Percentiles rank a stretch among this genome's conserved stretches.
Conservation (phyloP, 2,329 filamentous ascomycete genomes). For the Chalara sp. region DNA sequence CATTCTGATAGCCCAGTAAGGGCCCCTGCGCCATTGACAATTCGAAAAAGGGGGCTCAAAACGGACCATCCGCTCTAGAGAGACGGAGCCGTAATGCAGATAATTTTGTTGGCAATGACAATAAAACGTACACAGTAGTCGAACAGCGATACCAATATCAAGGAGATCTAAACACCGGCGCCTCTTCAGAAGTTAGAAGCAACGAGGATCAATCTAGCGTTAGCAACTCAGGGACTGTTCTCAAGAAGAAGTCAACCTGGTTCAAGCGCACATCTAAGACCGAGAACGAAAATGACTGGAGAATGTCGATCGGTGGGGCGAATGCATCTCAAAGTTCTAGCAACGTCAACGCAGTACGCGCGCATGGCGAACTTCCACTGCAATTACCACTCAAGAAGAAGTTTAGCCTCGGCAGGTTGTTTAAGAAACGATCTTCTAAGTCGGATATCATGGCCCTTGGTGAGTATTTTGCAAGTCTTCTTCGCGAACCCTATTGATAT, state of each 20-base stretch:
- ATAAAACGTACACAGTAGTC: constrained; percentile 4
- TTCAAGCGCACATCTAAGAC: constrained; percentile 25
- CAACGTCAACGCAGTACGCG: constrained; percentile 4
- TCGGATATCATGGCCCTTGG: constrained; percentile 22
- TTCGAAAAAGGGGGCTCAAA: constrained; percentile 24
- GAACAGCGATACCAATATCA: constrained; percentile 20
- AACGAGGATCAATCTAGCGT: constrained; percentile 17
- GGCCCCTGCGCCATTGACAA: constrained; percentile 24
- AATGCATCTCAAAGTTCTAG: constrained; percentile 11
- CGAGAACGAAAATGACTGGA: constrained; percentile 14
- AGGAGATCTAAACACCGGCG: constrained; percentile 3
- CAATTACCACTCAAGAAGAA: constrained; percentile 20
- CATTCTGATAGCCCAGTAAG: constrained; percentile 20
- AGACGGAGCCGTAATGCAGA: not conserved
- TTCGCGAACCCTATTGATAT: not conserved
- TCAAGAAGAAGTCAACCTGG: constrained; percentile 25
- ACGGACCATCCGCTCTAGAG: constrained; percentile 2
- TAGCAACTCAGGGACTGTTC: constrained; percentile 17
- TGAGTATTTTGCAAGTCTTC: constrained; percentile 14
- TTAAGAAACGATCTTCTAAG: constrained; percentile 22
- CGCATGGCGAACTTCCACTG: constrained; percentile 4
- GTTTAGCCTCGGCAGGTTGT: constrained; percentile 22
- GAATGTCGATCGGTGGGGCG: constrained; percentile 7
- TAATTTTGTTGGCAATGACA: not conserved
- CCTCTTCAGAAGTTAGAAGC: constrained; percentile 9